phyloP scores from a whole-genome alignment of 164 flowering plant species.

The Taxillus chinensis region DNA sequence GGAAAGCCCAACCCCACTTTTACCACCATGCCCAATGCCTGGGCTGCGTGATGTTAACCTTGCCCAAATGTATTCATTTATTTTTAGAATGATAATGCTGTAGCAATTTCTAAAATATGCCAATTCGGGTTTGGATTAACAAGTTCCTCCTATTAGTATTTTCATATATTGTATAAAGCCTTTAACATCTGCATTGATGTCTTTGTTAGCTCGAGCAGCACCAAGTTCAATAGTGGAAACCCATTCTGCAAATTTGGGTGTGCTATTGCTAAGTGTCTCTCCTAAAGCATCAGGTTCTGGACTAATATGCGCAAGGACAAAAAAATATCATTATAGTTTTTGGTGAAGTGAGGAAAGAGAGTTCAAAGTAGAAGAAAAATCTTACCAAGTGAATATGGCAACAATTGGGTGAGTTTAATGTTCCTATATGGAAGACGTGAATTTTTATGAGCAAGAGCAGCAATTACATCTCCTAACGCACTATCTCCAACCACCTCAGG shows the following conservation, averaged over 20 bases:
- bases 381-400: constrained; percentile 79
- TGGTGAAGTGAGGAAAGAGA: background rate
- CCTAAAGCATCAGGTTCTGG: constrained; percentile 51
- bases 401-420: constrained; percentile 74
- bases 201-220: constrained; percentile 53
- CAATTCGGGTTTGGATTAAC: no score
- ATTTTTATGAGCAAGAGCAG: constrained; percentile 58
- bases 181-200: constrained; percentile 30
- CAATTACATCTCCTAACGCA: constrained; percentile 77
- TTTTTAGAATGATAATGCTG: no score
- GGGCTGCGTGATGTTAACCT: no score
- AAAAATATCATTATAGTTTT: constrained; percentile 5
- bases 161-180: constrained; percentile 51
- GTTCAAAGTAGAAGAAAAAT: background rate
- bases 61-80: no score
- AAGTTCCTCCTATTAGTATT: no score
- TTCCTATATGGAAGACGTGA: constrained; percentile 73
- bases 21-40: no score
- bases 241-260: constrained; percentile 62
- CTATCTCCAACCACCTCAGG: constrained; percentile 71
- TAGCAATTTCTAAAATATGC: no score
- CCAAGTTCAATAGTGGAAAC: constrained; percentile 62
- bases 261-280: constrained; percentile 39
- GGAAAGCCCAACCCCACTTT: no score
- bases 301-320: constrained; percentile 61